Base-by-base conservation (phyloP, 768 basidiomycete species). In the Termitomyces sp. region DNA sequence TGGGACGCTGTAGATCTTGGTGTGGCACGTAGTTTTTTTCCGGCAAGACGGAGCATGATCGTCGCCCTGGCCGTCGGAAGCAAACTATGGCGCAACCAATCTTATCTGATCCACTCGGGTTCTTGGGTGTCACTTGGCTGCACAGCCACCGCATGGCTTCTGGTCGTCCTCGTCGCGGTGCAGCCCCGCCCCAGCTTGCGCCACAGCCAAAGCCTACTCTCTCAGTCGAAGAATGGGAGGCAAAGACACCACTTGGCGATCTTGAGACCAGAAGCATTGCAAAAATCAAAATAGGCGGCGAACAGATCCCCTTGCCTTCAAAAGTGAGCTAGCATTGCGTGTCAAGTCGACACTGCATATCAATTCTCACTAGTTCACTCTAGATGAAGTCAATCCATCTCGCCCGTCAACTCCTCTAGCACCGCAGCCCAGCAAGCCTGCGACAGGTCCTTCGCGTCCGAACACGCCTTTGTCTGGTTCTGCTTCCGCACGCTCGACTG, bases 201-300 rank as follows among this genome's bases (percentile, higher is more conserved):
- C 64, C 64, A 5, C 69, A 64, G 45, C 46, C 67, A 19, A 84
- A 77, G 64, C 66, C 73, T 1, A 73, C 73, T 1, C 75, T 91
- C 37, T 86, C 76, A 42, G 75, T 96, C 3, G 94, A 97, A 67
- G 92, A 96, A 73, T 98, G 95, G 95, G 94, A 97, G 63, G 70
- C 82, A 0, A 87, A 83, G 62, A 84, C 93, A 0, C 91, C 91
- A 2, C 70, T 98, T 31, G 78, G 75, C 31, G 88, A 95, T 45
- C 65, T 79, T 11, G 86, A 91, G 64, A 73, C 79, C 17, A 78
- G 78, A 54, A 93, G 88, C 60, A 78, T 96, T 19, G 75, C 75
- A 9, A 68, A 72, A 9, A 66, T 95, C 46, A 87, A 89, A 66
- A 68, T 75, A 21, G 85, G 83, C 3, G 81, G 78, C 56, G 85